These are phyloP conservation scores for Bocquillonia castaneifolia DNA, from an alignment of 441 rosid genomes.

Conservation along the genomic window DNA sequence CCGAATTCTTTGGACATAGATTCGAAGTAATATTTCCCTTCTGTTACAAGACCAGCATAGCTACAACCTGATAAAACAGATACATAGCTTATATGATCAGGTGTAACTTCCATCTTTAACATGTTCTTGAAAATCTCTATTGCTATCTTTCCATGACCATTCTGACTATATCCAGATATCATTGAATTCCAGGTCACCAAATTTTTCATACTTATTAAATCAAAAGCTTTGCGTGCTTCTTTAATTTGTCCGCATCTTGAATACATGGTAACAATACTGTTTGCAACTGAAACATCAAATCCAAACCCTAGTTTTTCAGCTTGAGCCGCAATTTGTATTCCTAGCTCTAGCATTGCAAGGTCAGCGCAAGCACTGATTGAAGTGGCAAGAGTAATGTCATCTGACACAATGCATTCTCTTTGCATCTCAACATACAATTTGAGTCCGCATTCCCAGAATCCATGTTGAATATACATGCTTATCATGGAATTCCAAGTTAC, in stretches of 20 bases:
- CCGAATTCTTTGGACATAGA: constrained; percentile 26
- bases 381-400: constrained; percentile 22
- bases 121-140: constrained; percentile 23
- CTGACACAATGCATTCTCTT: constrained; percentile 22
- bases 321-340: constrained; percentile 23
- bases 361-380: constrained; percentile 22
- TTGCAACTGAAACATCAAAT: constrained; percentile 23
- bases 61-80: constrained; percentile 31
- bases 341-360: constrained; percentile 18
- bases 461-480: constrained; percentile 20
- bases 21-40: constrained; percentile 24
- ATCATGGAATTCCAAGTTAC: constrained; percentile 30
- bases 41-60: constrained; percentile 28
- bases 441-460: constrained; percentile 20
- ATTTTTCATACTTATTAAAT: constrained; percentile 8
- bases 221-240: constrained; percentile 23
- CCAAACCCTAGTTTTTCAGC: constrained; percentile 22
- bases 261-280: constrained; percentile 23
- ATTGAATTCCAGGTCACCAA: constrained; percentile 29
- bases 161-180: constrained; percentile 24
- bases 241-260: constrained; percentile 25
- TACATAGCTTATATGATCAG: constrained; percentile 23
- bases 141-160: constrained; percentile 22
- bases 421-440: constrained; percentile 21
- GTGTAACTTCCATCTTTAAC: constrained; percentile 15